Evolutionary conservation across 371 early-diverging fungal genomes (phyloP), one percentile per base, ranked within the genome.

Genomic region (Polyrhizophydium stewartii): DNA sequence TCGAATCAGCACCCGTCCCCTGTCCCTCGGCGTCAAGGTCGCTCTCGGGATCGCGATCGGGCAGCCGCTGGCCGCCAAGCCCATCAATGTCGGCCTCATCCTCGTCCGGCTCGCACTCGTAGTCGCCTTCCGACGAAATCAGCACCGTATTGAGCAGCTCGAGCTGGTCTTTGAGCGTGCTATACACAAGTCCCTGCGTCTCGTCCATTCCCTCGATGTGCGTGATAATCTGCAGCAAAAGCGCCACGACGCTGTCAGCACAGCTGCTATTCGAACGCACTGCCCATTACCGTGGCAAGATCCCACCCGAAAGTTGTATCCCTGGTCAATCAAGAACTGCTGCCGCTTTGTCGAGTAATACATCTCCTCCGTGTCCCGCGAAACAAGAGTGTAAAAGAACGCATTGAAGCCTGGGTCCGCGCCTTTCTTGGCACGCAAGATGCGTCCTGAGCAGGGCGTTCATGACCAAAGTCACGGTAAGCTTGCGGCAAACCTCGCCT

Each of bases 311-410:
- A 98, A 99, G 25, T 97, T 90, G 75, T 99, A 99, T 0, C 99
- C 99, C 76, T 99, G 99, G 76, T 99, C 99, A 50, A 99, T 91
- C 72, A 99, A 76, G 74, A 99, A 99, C 76, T 97, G 96, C 75
- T 99, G 96, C 50, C 99, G 86, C 76, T 98, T 98, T 24, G 94
- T 91, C 24, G 95, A 93, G 69, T 97, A 99, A 57, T 87, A 92
- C 93, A 99, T 98, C 78, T 99, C 99, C 70, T 97, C 95, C 0
- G 99, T 99, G 76, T 99, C 99, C 63, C 87, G 87, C 47, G 92
- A 92, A 13, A 99, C 99, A n/a, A 99, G 82, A 6, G 99, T 94
- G 71, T 98, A 99, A 68, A 99, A 99, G 73, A 91, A 93, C 1
- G 96, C 96, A 64, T 92, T 94, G 69, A 91, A 91, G 0, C 97